phyloP scores from a whole-genome alignment of 352 stramenopile genomes.

The Pythium aristosporum region DNA sequence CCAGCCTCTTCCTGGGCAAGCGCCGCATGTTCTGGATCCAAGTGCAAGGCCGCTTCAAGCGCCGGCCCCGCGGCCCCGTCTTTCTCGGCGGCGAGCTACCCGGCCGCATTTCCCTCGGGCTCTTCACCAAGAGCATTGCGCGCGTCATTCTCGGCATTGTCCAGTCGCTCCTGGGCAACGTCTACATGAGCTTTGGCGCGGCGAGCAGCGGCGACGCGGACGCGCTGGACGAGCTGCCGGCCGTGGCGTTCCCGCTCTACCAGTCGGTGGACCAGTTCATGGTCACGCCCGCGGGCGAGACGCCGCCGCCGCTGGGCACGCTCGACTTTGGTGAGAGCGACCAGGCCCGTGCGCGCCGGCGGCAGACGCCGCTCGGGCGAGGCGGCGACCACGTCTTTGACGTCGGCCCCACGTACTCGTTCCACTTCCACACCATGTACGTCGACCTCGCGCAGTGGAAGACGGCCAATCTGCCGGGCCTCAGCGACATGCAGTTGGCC shows the following conservation, averaged over 20 bases:
- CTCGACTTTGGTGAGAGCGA: constrained; percentile 68
- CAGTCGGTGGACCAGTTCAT: constrained; percentile 84
- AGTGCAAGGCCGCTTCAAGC: constrained; percentile 84
- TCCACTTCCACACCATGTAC: constrained; percentile 90
- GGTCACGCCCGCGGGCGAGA: constrained; percentile 50
- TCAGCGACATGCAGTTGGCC: constrained; percentile 72
- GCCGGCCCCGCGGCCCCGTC: constrained; percentile 44
- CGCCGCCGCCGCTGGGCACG: constrained; percentile 50
- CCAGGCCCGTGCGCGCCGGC: constrained; percentile 34
- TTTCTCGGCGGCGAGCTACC: constrained; percentile 80
- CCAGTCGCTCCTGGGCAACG: constrained; percentile 53
- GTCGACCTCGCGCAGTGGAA: constrained; percentile 79
- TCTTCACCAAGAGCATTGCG: constrained; percentile 79
- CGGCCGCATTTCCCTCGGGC: constrained; percentile 49
- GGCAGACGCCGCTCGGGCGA: constrained; percentile 47
- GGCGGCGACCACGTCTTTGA: constrained; percentile 38
- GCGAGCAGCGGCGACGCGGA: not conserved
- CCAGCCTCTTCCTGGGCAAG: constrained; percentile 56
- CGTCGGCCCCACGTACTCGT: constrained; percentile 79
- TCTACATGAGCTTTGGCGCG: constrained; percentile 76
- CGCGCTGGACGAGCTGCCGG: constrained; percentile 37
- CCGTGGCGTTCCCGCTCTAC: constrained; percentile 73
- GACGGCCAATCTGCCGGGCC: constrained; percentile 71
- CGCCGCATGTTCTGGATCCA: constrained; percentile 88
- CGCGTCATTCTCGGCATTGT: constrained; percentile 80